Evolutionary conservation across 2,329 filamentous ascomycete genomes (phyloP), one percentile per base, ranked within the genome.

Genomic region (Neonectria ditissima): DNA sequence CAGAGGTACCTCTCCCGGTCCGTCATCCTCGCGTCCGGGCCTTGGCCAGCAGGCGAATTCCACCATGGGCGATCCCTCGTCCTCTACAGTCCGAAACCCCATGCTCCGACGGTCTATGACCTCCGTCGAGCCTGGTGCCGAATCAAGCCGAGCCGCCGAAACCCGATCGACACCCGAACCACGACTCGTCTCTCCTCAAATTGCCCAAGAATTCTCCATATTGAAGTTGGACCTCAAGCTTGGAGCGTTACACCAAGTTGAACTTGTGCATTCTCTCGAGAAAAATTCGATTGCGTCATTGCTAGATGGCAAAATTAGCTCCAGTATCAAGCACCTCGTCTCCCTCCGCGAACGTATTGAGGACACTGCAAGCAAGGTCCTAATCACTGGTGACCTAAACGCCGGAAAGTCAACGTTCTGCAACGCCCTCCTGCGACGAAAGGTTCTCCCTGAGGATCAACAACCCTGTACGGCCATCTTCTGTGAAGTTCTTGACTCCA

Each of bases 341-440:
- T 89, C 92, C 0, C 84, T 99, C 34, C 90, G 94, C 64, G 96
- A 98, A 69, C 90, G 96, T 56, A 99, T 99, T 66, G 96, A 98
- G 77, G 96, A 99, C 78, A 98, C 93, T 0, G 93, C 95, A 5
- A 98, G 95, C 80, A 99, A 99, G 78, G 96, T 99, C 1, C 81
- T 99, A 62, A 90, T 99, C 18, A 99, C 96, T 0, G 96, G 96
- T 74, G 96, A 99, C 76, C 80, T 99, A 57, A 99, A 99, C 75
- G 95, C 96, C 9, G 96, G 96, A 75, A 99, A 99, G 77, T 99
- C 96, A 4, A 99, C 96, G 1, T 99, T 99, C 74, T 99, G 96
- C 82, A 99, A 99, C 79, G 96, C 96, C n/a, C 83, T 99, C 2
- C 81, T 99, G 43, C 91, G 96, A 65, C 89, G 94, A 66, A 98